Base-by-base conservation (phyloP, 306 rosid genomes). In the Acmispon strigosus region DNA sequence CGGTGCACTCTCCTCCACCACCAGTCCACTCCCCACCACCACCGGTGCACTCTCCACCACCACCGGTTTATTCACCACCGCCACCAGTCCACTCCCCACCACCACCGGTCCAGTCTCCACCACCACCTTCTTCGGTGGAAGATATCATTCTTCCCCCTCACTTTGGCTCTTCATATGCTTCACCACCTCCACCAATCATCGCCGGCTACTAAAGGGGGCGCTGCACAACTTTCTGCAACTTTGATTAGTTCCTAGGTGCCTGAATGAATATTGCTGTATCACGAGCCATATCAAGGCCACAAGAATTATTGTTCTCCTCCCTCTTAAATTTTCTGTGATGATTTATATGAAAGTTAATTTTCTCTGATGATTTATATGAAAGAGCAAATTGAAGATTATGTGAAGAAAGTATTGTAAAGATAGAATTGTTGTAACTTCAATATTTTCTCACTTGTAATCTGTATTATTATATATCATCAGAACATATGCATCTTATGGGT, bases 81-180 rank as follows among this genome's bases (percentile, higher is more conserved):
- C 73, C 71, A 1, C 32, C 50, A 0, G 15, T 13, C 15, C 2
- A 65, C 12, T 22, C 74, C 5, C 78, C 64, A 0, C 73, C 80
- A 1, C 63, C 80, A 9, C 53, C 73, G 2, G 48, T 44, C 0
- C 49, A 6, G 3, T 1, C 75, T 1, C 62, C 56, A 2, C 9
- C 69, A 1, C 70, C 84, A 7, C 77, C 77, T 24, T 60, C 78
- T 3, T 15, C 34, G 2, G 47, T 65, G 4, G 84, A 81, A 0
- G 68, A 75, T 0, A 20, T 71, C 2, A 0, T 75, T 67, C 79
- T 83, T 49, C 86, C 86, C n/a, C 79, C 81, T 18, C 2, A 52
- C 52, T 75, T 83, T 8, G 86, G 86, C 0, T 69, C 86, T 54
- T 79, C 86, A 1, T 83, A 83, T 20, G 81, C 86, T 42, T 83